Percentiles rank a stretch among this genome's conserved stretches.
These are phyloP conservation scores for Codiaeum variegatum DNA, from an alignment of 441 rosid genomes.

Conservation along the genomic window DNA sequence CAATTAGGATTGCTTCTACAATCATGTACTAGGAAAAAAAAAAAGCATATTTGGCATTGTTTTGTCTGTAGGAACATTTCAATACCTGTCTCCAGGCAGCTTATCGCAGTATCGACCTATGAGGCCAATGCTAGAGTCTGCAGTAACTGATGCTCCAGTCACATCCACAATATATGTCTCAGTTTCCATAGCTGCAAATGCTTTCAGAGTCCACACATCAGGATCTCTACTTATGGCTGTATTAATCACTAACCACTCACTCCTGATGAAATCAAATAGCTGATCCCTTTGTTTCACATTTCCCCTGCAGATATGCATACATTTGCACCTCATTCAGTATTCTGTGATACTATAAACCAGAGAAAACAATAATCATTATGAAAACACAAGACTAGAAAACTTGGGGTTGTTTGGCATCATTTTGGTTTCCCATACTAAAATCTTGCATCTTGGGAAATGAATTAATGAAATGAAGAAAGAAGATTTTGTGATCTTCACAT, in stretches of 20 bases:
- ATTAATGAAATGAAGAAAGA: no score
- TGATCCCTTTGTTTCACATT: slow-evolving; percentile 60
- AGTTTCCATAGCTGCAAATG: slow-evolving; percentile 30
- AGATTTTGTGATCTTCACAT: no score
- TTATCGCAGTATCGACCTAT: slow-evolving; percentile 48
- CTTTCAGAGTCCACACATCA: slow-evolving; percentile 34
- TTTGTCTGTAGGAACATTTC: slow-evolving; percentile 10
- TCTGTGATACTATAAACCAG: background rate
- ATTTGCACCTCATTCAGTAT: background rate
- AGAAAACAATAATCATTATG: background rate
- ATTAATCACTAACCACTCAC: slow-evolving; percentile 52
- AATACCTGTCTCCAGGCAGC: slow-evolving; percentile 63
- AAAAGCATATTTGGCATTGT: slow-evolving; percentile 6
- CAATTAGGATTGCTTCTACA: slow-evolving; percentile 11
- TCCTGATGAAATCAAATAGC: slow-evolving; percentile 58
- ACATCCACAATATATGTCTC: slow-evolving; percentile 36
- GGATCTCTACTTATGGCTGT: slow-evolving; percentile 54
- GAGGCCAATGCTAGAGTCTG: slow-evolving; percentile 55
- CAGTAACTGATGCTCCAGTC: slow-evolving; percentile 55
- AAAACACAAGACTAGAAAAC: background rate
- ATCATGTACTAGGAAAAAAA: background rate
- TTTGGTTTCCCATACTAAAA: no score
- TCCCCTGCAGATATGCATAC: slow-evolving; percentile 47
- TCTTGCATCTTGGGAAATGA: no score
- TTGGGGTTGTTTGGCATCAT: background rate